Evolutionary conservation across 306 rosid genomes (phyloP), one percentile per base, ranked within the genome.

Genomic region (Medicago ruthenica): DNA sequence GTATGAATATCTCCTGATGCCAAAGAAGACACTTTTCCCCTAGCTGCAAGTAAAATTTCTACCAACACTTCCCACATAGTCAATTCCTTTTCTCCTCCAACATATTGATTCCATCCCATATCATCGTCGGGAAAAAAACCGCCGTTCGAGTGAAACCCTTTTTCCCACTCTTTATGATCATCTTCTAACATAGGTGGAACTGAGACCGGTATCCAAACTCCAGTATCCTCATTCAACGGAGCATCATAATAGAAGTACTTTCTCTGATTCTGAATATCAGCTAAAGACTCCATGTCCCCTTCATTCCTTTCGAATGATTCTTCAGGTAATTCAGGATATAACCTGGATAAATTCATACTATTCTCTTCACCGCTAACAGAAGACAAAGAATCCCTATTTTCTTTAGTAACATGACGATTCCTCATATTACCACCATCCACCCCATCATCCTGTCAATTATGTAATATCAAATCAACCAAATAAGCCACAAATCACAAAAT

Each of bases 201-300:
- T 0, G 99, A 95, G 82, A 95, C 96, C 8, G 99, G 99, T 79
- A 95, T 95, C 99, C 99, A 95, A 75, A 71, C 93, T 59, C 99
- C 99, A 20, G 98, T 95, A 73, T 90, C 97, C 68, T 95, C 98
- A 61, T 68, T 48, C 20, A 79, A 84, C 0, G 98, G 97, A 22
- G 92, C 61, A 44, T 90, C 98, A 40, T 90, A 95, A 68, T 48
- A 92, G 67, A 95, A 95, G 83, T 85, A 92, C 60, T 87, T 90
- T 50, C 89, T 87, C 62, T 27, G 79, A 80, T 75, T 81, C 83
- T 76, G 83, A 67, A 45, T 47, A 78, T 81, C 45, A 74, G 76
- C 78, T 45, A 78, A 67, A 9, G 79, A 47, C 62, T 74, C 86
- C 76, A 57, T 45, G 11, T 78, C 79, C 67, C 61, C 83, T 9